These are phyloP conservation scores for Hypericum androsaemum DNA, from an alignment of 345 rosid species.

Conservation along the genomic window DNA sequence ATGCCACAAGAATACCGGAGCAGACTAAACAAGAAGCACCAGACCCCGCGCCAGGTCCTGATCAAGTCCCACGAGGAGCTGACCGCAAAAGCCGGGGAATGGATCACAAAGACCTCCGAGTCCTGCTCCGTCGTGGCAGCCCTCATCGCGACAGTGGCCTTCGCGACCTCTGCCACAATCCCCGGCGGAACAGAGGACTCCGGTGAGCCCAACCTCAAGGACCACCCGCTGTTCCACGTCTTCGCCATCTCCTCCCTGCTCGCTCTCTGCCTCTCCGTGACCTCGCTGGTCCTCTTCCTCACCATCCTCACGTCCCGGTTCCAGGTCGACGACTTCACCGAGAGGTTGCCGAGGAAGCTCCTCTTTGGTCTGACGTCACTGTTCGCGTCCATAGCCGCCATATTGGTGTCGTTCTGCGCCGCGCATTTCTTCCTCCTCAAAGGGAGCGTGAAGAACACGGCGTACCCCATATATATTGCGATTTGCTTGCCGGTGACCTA, in stretches of 20 bases:
- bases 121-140: slow-evolving; percentile 9
- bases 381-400: slow-evolving; percentile 32
- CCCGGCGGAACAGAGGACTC: slow-evolving; percentile 23
- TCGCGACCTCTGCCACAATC: background rate
- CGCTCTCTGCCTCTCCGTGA: slow-evolving; percentile 34
- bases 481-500: slow-evolving; percentile 1
- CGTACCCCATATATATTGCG: background rate
- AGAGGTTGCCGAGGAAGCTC: slow-evolving; percentile 26
- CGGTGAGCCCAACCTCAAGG: slow-evolving; percentile 23
- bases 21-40: no score
- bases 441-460: background rate
- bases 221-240: slow-evolving; percentile 25
- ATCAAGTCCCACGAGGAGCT: background rate
- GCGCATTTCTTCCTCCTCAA: background rate
- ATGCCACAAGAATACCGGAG: no score
- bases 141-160: background rate
- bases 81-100: slow-evolving; percentile 8
- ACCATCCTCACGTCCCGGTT: slow-evolving; percentile 37
- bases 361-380: slow-evolving; percentile 30
- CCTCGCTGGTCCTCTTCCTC: slow-evolving; percentile 27
- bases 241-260: slow-evolving; percentile 32
- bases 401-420: slow-evolving; percentile 2
- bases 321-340: slow-evolving; percentile 28
- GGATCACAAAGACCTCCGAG: slow-evolving; percentile 14
- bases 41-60: slow-evolving; percentile 2